Percentiles rank a stretch among this genome's conserved stretches.
These are phyloP conservation scores for Tulasnella sp. DNA, from an alignment of 768 basidiomycete genomes.

Conservation along the genomic window DNA sequence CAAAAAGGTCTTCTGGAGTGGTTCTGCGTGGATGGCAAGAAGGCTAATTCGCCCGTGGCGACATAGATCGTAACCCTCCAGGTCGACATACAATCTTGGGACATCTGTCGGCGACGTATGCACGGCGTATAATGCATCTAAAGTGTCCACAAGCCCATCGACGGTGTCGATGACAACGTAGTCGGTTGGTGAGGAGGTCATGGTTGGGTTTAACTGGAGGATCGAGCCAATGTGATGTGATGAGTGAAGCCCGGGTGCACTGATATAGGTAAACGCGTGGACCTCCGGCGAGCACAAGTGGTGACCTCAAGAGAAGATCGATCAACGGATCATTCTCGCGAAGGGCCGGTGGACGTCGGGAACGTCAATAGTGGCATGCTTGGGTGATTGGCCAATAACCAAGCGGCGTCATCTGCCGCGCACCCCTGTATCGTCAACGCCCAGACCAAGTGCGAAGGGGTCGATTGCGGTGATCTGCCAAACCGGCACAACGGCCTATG, in stretches of 20 bases:
- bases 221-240: too few species aligned
- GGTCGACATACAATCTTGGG: conserved; percentile 13
- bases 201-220: too few species aligned
- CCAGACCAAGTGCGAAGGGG: conserved; percentile 34
- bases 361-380: too few species aligned
- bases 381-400: conserved; percentile 41
- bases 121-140: background rate
- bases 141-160: background rate
- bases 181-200: too few species aligned
- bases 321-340: too few species aligned
- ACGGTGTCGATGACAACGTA: background rate
- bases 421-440: conserved; percentile 36
- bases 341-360: too few species aligned
- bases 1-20: conserved; percentile 15
- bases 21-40: conserved; percentile 8
- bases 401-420: conserved; percentile 40
- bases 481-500: conserved; percentile 36
- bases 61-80: conserved; percentile 17
- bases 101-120: background rate
- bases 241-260: too few species aligned
- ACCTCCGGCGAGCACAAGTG: too few species aligned
- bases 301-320: too few species aligned
- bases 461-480: background rate
- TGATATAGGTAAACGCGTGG: too few species aligned
- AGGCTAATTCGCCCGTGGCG: conserved; percentile 15